Conservation (phyloP, 208 protist genomes). For the Balamuthia mandrillaris region DNA sequence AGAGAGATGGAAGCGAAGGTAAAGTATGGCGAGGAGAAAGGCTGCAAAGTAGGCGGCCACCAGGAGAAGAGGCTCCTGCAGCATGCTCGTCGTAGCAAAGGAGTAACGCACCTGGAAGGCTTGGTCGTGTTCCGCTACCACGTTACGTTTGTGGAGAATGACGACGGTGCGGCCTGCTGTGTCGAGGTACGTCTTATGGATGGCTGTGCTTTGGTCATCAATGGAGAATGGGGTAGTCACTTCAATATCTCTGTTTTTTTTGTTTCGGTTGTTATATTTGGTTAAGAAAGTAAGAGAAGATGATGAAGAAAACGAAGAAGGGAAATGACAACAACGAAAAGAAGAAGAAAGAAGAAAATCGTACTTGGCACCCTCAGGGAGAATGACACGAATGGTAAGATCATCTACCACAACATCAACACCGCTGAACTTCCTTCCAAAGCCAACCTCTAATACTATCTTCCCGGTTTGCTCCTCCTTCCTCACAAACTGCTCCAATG, state of each 20-base stretch:
- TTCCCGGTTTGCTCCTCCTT: not conserved
- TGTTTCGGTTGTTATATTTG: not conserved
- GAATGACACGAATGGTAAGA: constrained; percentile 42
- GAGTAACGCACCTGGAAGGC: constrained; percentile 51
- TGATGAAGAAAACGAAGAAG: not conserved
- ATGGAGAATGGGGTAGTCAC: constrained; percentile 49
- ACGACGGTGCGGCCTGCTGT: constrained; percentile 54
- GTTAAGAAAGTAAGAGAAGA: not conserved
- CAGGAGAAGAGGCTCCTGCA: constrained; percentile 55
- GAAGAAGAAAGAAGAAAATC: not conserved
- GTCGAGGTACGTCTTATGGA: constrained; percentile 57
- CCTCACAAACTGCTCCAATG: constrained; percentile 37
- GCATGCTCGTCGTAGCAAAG: constrained; percentile 32
- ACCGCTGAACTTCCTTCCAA: constrained; percentile 33
- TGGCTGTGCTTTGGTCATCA: not conserved
- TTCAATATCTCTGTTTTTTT: constrained; percentile 45
- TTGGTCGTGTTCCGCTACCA: constrained; percentile 47
- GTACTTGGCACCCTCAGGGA: constrained; percentile 62
- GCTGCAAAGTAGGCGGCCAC: constrained; percentile 54
- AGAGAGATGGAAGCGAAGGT: constrained; percentile 43
- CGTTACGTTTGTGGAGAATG: constrained; percentile 30
- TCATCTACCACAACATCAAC: constrained; percentile 43
- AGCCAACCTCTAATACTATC: constrained; percentile 44
- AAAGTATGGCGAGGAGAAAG: constrained; percentile 52
- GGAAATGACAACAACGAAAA: not conserved